phyloP scores from a whole-genome alignment of 495 filamentous ascomycete species.

The Aspergillus affinis region DNA sequence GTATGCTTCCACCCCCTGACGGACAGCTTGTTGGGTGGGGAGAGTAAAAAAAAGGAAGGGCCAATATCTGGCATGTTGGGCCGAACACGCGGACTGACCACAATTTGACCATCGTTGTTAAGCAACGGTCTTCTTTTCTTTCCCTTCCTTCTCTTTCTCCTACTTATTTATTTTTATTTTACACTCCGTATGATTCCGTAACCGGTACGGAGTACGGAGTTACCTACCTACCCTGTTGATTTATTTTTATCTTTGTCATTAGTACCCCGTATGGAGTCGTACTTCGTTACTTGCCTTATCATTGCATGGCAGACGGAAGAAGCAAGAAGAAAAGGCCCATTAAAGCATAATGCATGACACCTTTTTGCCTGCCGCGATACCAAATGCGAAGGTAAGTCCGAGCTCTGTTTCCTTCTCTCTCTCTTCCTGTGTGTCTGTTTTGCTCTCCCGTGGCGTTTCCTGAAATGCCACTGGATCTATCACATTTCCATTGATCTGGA shows the following conservation, averaged over 20 bases:
- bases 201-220: not conserved
- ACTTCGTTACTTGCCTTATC: not conserved
- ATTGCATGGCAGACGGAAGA: not conserved
- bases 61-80: not conserved
- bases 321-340: not conserved
- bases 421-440: not conserved
- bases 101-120: not conserved
- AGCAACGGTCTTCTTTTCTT: no score
- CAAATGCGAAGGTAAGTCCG: not conserved
- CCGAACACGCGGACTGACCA: not conserved
- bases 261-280: not conserved
- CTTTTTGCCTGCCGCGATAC: not conserved
- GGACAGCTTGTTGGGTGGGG: conserved; percentile 3
- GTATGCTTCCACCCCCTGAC: not conserved
- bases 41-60: not conserved
- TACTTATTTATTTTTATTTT: not conserved
- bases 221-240: not conserved
- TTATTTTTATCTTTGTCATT: not conserved
- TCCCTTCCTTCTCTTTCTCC: no score
- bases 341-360: not conserved
- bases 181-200: not conserved
- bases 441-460: conserved; percentile 1
- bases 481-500: conserved; percentile 26
- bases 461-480: conserved; percentile 16
- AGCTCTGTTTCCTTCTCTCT: not conserved